phyloP scores from a whole-genome alignment of 2,329 filamentous ascomycete species.

The Drechslera avenae region DNA sequence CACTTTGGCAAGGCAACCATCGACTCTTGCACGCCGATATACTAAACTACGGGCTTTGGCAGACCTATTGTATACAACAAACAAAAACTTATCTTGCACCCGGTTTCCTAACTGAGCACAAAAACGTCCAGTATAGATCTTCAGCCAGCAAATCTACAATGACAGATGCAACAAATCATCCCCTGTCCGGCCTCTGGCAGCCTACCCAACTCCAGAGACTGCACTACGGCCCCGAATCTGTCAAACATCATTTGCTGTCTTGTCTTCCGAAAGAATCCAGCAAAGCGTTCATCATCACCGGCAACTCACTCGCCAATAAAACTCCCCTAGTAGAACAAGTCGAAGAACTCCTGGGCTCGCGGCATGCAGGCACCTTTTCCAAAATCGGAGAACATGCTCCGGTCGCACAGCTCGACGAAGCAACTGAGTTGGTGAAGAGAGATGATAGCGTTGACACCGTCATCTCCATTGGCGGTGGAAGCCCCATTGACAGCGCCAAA shows the following conservation, averaged over 20 bases:
- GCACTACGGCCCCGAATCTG: slow-evolving; percentile 57
- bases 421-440: slow-evolving; percentile 53
- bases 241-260: slow-evolving; percentile 54
- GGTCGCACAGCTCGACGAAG: slow-evolving; percentile 59
- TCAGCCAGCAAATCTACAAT: slow-evolving; percentile 30
- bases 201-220: slow-evolving; percentile 57
- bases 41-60: no score
- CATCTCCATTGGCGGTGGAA: slow-evolving; percentile 61
- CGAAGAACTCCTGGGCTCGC: slow-evolving; percentile 54
- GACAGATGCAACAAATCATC: slow-evolving; percentile 52
- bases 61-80: no score
- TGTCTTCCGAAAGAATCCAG: slow-evolving; percentile 52
- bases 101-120: no score
- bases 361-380: slow-evolving; percentile 60
- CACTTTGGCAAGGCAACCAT: no score
- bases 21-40: no score
- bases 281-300: slow-evolving; percentile 64
- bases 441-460: slow-evolving; percentile 59
- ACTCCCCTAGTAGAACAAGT: slow-evolving; percentile 59
- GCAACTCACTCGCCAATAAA: slow-evolving; percentile 59
- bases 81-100: no score
- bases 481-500: slow-evolving; percentile 58
- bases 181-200: slow-evolving; percentile 57
- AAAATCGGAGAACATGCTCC: slow-evolving; percentile 63
- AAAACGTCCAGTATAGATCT: no score